A percentile compares a stretch with the other conserved stretches of the same genome.
phyloP scores from a whole-genome alignment of 2,329 filamentous ascomycete genomes.

The Pleurostoma richardsiae region DNA sequence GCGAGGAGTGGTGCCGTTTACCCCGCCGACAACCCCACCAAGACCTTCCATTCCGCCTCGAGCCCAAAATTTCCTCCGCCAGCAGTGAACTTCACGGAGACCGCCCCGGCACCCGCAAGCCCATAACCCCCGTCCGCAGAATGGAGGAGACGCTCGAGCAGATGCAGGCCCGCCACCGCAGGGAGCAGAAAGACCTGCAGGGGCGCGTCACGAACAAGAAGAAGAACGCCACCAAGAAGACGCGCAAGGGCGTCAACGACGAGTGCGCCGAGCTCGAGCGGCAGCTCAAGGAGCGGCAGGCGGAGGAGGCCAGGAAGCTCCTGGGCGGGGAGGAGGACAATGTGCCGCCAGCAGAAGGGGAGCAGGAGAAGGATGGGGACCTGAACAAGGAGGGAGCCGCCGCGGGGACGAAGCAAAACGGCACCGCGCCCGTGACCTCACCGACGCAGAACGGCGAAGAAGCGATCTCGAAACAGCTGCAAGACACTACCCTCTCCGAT shows the following conservation, averaged over 20 bases:
- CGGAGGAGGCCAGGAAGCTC: slow-evolving; percentile 48
- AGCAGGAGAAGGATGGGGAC: slow-evolving; percentile 10
- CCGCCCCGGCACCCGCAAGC: no score
- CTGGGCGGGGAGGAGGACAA: slow-evolving; percentile 15
- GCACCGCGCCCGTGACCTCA: slow-evolving; percentile 4
- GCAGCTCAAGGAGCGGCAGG: slow-evolving; percentile 61
- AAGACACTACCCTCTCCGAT: slow-evolving; percentile 8
- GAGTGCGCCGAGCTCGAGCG: slow-evolving; percentile 71
- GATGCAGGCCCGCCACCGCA: slow-evolving; percentile 74
- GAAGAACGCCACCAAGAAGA: slow-evolving; percentile 91
- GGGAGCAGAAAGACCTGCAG: slow-evolving; percentile 84
- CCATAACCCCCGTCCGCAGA: neutral
- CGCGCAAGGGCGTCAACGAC: slow-evolving; percentile 66
- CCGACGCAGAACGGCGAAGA: slow-evolving; percentile 3
- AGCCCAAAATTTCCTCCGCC: no score
- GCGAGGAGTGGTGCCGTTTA: no score
- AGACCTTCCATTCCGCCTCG: no score
- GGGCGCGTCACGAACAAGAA: slow-evolving; percentile 88
- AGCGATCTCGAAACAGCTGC: slow-evolving; percentile 9
- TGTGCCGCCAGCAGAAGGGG: slow-evolving; percentile 5
- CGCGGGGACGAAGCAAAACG: slow-evolving; percentile 9
- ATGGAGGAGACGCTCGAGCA: slow-evolving; percentile 61
- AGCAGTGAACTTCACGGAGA: no score
- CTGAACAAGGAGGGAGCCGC: slow-evolving; percentile 14
- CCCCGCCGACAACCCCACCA: no score